Evolutionary conservation across 805 yeast species (phyloP), one percentile per base, ranked within the genome.

Genomic region (Lipomyces anomalus): DNA sequence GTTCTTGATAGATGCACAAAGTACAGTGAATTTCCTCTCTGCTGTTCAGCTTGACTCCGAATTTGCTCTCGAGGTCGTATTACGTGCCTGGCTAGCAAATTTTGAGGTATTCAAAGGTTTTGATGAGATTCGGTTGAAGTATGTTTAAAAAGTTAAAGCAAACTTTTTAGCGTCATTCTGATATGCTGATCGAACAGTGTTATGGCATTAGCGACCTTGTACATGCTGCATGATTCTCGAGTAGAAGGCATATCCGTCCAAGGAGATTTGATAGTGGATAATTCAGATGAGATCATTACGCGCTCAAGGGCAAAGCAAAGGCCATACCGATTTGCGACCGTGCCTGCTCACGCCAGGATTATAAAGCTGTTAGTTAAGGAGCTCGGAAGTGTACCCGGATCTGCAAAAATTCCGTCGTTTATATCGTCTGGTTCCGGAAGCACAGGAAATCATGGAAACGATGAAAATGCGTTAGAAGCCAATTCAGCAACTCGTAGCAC

Each of bases 31-130:
- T 33, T 80, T 86, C 46, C 71, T 90, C 42, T 66, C 70, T 18
- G 63, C 65, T 6, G 24, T 56, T 22, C 16, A 45, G 29, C 28
- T 46, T 22, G 51, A 39, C 1, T 46, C 32, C 3, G 29, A 49
- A 1, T 57, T 70, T 22, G 81, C 83, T 1, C 67, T 88, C 6
- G 67, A 67, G 21, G 64, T 73, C 2, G 76, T 86, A 1, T 61
- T 90, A 42, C 80, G 82, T 1, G 80, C 84, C 42, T 92, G 97
- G 97, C 73, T 90, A 40, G 78, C 76, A 22, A 75, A 86, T 2
- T 89, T 86, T 63, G 90, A 85, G 56, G 78, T 82, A 1, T 75
- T 89, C 33, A 72, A 90, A 48, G 96, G 97, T 0, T 79, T 74
- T 46, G 84, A 79, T 22, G 78, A 78, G 47, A 86, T 89, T 40